Percentiles rank a stretch among this genome's conserved stretches.
Evolutionary conservation across 2,329 filamentous ascomycete genomes (phyloP).

Genomic region (Venturia carpophila): DNA sequence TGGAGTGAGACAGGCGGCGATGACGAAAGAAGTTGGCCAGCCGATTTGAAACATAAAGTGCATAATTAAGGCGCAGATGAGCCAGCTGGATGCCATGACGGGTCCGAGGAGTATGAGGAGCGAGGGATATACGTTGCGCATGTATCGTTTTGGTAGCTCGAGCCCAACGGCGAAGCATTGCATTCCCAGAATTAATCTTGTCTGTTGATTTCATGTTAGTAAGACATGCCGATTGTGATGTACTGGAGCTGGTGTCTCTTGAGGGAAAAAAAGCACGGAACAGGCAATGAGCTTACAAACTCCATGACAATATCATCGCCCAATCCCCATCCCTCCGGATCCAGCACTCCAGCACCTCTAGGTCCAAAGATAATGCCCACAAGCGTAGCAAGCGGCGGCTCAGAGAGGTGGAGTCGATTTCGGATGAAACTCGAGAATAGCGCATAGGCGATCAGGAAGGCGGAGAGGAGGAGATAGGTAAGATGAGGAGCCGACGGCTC

Average conservation of each 20-base stretch:
- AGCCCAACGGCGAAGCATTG: conserved; percentile 33
- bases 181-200: conserved; percentile 40
- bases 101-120: conserved; percentile 43
- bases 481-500: conserved; percentile 30
- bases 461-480: conserved; percentile 38
- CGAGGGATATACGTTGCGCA: conserved; percentile 45
- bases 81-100: conserved; percentile 45
- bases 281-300: conserved; percentile 19
- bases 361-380: conserved; percentile 41
- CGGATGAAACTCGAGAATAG: conserved; percentile 40
- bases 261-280: not conserved
- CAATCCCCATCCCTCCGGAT: conserved; percentile 37
- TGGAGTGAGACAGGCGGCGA: conserved; percentile 49
- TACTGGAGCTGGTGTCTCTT: not conserved
- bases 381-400: conserved; percentile 41
- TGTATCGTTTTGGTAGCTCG: conserved; percentile 37
- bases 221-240: not conserved
- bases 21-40: conserved; percentile 41
- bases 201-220: conserved; percentile 23
- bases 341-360: conserved; percentile 32
- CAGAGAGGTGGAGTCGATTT: conserved; percentile 42
- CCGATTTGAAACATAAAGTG: conserved; percentile 40
- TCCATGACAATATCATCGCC: conserved; percentile 36
- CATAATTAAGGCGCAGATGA: conserved; percentile 42
- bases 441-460: conserved; percentile 40